A percentile compares a stretch with the other conserved stretches of the same genome.
Evolutionary conservation across 225 moss, liverwort and hornwort species (phyloP).

Genomic region (Rhytidiadelphus loreus): DNA sequence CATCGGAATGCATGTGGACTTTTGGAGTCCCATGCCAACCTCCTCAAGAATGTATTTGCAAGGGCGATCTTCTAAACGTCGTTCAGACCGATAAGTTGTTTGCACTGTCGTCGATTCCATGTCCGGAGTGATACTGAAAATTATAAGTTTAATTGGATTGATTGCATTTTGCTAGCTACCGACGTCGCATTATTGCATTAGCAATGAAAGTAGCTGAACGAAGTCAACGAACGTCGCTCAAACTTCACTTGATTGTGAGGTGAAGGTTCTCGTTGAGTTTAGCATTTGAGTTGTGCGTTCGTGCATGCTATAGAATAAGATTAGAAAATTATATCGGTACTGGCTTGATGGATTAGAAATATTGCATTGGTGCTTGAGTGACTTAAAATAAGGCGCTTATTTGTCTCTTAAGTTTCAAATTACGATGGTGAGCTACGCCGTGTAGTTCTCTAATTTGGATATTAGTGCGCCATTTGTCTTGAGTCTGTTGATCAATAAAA

Average conservation of each 20-base stretch:
- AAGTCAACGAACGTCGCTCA: neutral
- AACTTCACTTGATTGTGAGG: neutral
- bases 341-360: neutral
- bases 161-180: neutral
- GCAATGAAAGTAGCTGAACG: neutral
- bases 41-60: neutral
- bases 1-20: neutral
- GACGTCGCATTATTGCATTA: no score
- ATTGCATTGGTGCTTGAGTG: neutral
- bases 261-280: neutral
- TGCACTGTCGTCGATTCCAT: neutral
- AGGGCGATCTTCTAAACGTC: neutral
- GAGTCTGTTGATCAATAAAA: neutral
- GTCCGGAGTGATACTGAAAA: neutral
- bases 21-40: neutral
- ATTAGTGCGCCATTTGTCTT: neutral
- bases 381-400: no score
- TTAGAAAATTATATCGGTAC: neutral
- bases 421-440: neutral
- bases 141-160: neutral
- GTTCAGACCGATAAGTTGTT: neutral
- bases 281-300: neutral
- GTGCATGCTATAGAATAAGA: neutral
- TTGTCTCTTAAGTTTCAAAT: neutral
- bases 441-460: neutral